Percentiles rank a stretch among this genome's conserved stretches.
phyloP scores from a whole-genome alignment of 306 rosid species.

The Morella rubra region DNA sequence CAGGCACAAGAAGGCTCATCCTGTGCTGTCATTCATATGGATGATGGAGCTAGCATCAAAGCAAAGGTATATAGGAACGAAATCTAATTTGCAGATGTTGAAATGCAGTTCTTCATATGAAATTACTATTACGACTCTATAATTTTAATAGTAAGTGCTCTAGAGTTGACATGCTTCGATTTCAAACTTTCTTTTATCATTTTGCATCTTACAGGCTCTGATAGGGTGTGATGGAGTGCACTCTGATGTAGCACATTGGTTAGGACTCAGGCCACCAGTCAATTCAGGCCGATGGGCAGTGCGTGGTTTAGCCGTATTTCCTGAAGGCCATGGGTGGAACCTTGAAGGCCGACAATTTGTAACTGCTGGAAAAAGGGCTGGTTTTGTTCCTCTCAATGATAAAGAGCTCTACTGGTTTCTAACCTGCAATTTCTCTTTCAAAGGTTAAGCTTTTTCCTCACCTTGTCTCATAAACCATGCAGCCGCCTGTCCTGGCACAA shows the following conservation, averaged over 20 bases:
- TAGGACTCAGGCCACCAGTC: conserved; percentile 25
- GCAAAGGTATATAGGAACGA: conserved; percentile 21
- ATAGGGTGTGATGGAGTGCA: conserved; percentile 39
- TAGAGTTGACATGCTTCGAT: too few relatives aligned
- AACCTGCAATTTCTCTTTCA: neutral
- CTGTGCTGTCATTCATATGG: conserved; percentile 23
- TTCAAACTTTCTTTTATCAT: too few relatives aligned
- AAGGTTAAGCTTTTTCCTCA: neutral
- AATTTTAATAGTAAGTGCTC: too few relatives aligned
- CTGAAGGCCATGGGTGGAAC: conserved; percentile 30
- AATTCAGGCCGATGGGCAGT: conserved; percentile 26
- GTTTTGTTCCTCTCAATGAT: conserved; percentile 26
- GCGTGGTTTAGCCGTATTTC: conserved; percentile 30
- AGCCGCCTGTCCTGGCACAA: too few relatives aligned
- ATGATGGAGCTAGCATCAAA: conserved; percentile 21
- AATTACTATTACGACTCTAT: too few relatives aligned
- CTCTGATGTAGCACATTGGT: conserved; percentile 29
- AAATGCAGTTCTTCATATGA: too few relatives aligned
- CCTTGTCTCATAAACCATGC: neutral
- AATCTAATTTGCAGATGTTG: too few relatives aligned
- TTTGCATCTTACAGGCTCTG: conserved; percentile 2
- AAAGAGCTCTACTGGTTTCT: conserved; percentile 30
- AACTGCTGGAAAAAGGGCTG: conserved; percentile 24
- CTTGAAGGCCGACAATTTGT: conserved; percentile 5
- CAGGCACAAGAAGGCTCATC: conserved; percentile 17